Base-by-base conservation (phyloP, 352 stramenopile species). In the Phytophthora fragariae region DNA sequence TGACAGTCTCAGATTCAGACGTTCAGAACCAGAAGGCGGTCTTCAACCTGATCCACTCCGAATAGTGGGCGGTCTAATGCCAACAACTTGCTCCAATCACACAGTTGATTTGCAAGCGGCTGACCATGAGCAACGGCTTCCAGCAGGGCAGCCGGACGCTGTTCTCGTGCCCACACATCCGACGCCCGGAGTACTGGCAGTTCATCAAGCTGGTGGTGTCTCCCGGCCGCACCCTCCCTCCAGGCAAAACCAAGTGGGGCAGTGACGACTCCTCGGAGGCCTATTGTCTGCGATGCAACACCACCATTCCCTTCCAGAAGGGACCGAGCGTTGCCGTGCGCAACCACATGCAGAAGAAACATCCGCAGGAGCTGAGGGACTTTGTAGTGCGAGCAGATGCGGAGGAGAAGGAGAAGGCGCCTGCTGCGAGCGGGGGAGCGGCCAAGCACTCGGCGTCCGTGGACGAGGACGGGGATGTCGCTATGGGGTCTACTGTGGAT, bases 181-280 rank as follows among this genome's bases (percentile, higher is more conserved):
- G 83, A 63, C 79, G 82, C 29, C 73, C 73, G 54, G 83, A 84
- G 66, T 87, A 85, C 77, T 90, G 83, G 81, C 83, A 91, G 73
- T 91, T 86, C 70, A 86, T 89, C 62, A 83, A 83, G 71, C 77
- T 91, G 47, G 76, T 88, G 44, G 83, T 77, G 27, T 80, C 81
- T 21, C 52, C 66, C 9, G 71, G 60, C 14, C 24, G 47, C 19
- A 63, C 61, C 5, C 59, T 60, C 21, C 6, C 33, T 15, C 35
- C 33, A 15, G 35, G 49, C 11, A 19, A 53, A 44, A 37, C 54
- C 47, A 60, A 53, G 19, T 68, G 61, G 49, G 33, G 14, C 33
- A 55, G 19, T 35, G 47, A 54, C 21, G 49, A 60, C 35, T 19
- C 60, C 15, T 10, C 33, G 33, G 60, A 67, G 19, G 47, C 60